Evolutionary conservation across 2,329 filamentous ascomycete species (phyloP), one percentile per base, ranked within the genome.

Genomic region (Trichoderma sp.): DNA sequence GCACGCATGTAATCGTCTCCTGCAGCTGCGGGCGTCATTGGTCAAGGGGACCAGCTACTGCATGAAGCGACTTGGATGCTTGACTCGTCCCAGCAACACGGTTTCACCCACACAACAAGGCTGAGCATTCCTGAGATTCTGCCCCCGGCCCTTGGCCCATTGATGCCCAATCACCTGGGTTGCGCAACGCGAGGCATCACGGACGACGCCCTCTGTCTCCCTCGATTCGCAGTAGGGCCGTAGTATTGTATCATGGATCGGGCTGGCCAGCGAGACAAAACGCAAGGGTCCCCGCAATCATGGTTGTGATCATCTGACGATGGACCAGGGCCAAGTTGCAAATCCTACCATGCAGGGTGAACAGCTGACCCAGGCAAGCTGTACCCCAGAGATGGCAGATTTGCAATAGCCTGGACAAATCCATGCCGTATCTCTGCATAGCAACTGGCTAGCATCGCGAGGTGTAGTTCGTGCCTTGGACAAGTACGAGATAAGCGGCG

Each of bases 221-320:
- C 34, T 27, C 39, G 34, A 61, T 67, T 34, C 32, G n/a, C 35
- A 48, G 34, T 58, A 34, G 37, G 64, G 53, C 53, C 53, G 64
- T 58, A 57, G 37, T 57, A 35, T 42, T 65, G 48, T 39, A 13
- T 53, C 56, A 61, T n/a, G 48, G 34, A 45, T 60, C 64, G 56
- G 48, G 45, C 56, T 27, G 15, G 42, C 29, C 50, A 57, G 60
- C 60, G 32, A 64, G 25, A 42, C 10, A 45, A 50, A 61, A 19
- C 48, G 61, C 61, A 65, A 65, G 61, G 61, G 57, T 65, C 64
- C 64, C 64, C 64, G 64, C 64, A 67, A 22, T 34, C 61, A 42
- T 22, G 61, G 37, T 22, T 15, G 27, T 65, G 61, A 65, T 65
- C 61, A 65, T 65, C 52, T 65, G 61, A 65, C 61, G 61, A 57